Conservation (phyloP, 305 asterid species). For the Striga hermonthica region DNA sequence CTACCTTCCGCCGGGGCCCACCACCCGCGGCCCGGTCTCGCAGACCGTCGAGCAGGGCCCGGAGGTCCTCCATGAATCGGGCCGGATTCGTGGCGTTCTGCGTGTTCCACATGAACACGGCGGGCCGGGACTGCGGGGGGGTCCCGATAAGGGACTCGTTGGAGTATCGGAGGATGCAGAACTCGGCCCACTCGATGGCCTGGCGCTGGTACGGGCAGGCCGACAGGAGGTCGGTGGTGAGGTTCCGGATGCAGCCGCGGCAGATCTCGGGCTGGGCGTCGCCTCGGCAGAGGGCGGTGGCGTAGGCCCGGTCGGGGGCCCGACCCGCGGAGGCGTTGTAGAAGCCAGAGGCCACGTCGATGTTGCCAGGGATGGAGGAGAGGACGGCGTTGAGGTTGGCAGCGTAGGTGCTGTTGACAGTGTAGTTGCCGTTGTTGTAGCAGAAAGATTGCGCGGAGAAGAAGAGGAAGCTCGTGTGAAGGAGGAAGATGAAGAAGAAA, state of each 20-base stretch:
- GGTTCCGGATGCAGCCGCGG: slow-evolving; percentile 32
- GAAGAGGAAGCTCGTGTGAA: not conserved
- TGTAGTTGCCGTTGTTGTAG: slow-evolving; percentile 9
- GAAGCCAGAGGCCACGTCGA: not conserved
- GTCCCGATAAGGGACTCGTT: slow-evolving; percentile 10
- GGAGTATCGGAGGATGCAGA: slow-evolving; percentile 32
- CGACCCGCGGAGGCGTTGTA: slow-evolving; percentile 8
- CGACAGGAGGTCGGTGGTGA: slow-evolving; percentile 18
- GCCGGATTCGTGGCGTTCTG: slow-evolving; percentile 26
- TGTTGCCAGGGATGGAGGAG: not conserved
- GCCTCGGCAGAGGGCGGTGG: slow-evolving; percentile 33
- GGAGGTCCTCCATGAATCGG: not conserved
- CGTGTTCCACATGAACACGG: not conserved
- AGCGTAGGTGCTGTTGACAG: not conserved
- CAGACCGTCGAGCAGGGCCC: slow-evolving; percentile 13
- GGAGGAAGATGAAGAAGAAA: not conserved
- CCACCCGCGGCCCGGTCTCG: slow-evolving; percentile 29
- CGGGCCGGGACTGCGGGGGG: not conserved
- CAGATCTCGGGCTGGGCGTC: slow-evolving; percentile 32
- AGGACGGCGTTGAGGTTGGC: slow-evolving; percentile 6
- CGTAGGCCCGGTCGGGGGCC: slow-evolving; percentile 27
- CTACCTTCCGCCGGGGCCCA: slow-evolving; percentile 33
- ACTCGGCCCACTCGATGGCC: slow-evolving; percentile 32
- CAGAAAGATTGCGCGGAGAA: not conserved
- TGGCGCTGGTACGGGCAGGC: slow-evolving; percentile 33